phyloP scores from a whole-genome alignment of 2,329 filamentous ascomycete species.

The Decorospora gaudefroyi region DNA sequence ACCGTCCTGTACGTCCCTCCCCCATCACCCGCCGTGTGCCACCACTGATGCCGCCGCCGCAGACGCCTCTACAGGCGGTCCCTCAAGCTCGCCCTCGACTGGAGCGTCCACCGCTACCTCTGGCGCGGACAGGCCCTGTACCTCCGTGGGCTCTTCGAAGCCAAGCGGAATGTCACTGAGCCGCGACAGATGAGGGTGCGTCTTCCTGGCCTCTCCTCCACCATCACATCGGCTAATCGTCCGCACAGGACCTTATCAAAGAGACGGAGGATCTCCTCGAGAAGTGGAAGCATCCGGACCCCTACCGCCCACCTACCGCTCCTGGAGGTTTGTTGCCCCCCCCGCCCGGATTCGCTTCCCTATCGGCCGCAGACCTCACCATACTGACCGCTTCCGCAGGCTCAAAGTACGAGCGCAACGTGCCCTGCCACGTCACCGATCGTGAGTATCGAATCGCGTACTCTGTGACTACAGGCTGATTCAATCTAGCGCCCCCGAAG shows the following conservation, averaged over 20 bases:
- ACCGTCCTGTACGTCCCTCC: conserved; percentile 43
- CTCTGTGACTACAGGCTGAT: conserved; percentile 20
- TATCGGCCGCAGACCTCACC: conserved; percentile 25
- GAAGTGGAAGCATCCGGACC: conserved; percentile 97
- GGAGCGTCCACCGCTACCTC: conserved; percentile 87
- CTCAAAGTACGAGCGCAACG: conserved; percentile 94
- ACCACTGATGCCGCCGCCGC: conserved; percentile 37
- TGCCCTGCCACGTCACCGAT: conserved; percentile 77
- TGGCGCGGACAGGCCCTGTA: conserved; percentile 97
- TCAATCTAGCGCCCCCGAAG: conserved; percentile 40
- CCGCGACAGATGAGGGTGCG: conserved; percentile 83
- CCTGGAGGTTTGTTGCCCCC: conserved; percentile 72
- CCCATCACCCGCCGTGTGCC: conserved; percentile 13
- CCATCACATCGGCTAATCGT: conserved; percentile 25
- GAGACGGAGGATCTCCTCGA: conserved; percentile 88
- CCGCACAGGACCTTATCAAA: conserved; percentile 71
- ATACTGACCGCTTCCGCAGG: conserved; percentile 58
- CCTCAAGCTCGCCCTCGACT: conserved; percentile 90
- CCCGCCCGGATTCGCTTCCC: conserved; percentile 28
- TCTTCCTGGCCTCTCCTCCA: background rate
- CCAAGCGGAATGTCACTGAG: conserved; percentile 82
- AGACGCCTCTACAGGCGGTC: conserved; percentile 85
- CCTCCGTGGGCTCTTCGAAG: conserved; percentile 92
- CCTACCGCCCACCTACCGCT: conserved; percentile 84
- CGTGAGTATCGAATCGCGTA: conserved; percentile 62